phyloP scores from a whole-genome alignment of 129 eudicot genomes.

The Chrysanthemum lavandulifolium region DNA sequence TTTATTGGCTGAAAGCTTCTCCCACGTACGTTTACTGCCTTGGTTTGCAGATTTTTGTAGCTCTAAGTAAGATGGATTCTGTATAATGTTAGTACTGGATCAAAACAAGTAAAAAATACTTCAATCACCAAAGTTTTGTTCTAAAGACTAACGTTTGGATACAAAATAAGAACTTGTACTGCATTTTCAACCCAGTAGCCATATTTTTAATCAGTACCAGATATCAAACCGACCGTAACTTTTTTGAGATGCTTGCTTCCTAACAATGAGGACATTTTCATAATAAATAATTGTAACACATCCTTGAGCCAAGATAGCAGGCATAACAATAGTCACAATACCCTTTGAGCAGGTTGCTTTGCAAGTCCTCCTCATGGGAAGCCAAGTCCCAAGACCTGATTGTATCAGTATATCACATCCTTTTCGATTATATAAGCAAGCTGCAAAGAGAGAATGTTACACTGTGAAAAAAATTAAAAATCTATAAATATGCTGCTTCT shows the following conservation, averaged over 20 bases:
- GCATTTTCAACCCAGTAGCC: no score
- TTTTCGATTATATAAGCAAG: constrained; percentile 80
- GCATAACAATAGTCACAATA: constrained; percentile 91
- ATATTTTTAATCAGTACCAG: no score
- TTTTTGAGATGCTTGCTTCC: no score
- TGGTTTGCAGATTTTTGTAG: constrained; percentile 82
- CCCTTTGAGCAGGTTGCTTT: constrained; percentile 90
- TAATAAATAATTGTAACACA: neutral
- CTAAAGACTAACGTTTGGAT: no score
- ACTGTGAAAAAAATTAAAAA: neutral
- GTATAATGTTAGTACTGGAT: constrained; percentile 71
- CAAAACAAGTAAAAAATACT: constrained; percentile 3
- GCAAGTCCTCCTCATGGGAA: constrained; percentile 92
- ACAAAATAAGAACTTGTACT: no score
- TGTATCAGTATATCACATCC: constrained; percentile 92
- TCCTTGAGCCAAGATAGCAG: constrained; percentile 87
- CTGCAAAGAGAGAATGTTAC: constrained; percentile 31
- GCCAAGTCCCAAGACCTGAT: constrained; percentile 86
- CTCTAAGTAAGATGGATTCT: constrained; percentile 76
- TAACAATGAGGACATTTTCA: neutral
- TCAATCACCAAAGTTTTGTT: neutral
- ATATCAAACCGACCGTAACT: neutral
- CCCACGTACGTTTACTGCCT: constrained; percentile 93
- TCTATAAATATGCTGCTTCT: no score
- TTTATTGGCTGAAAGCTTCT: constrained; percentile 87